phyloP scores from a whole-genome alignment of 441 rosid species.

The Populus tomentosa region DNA sequence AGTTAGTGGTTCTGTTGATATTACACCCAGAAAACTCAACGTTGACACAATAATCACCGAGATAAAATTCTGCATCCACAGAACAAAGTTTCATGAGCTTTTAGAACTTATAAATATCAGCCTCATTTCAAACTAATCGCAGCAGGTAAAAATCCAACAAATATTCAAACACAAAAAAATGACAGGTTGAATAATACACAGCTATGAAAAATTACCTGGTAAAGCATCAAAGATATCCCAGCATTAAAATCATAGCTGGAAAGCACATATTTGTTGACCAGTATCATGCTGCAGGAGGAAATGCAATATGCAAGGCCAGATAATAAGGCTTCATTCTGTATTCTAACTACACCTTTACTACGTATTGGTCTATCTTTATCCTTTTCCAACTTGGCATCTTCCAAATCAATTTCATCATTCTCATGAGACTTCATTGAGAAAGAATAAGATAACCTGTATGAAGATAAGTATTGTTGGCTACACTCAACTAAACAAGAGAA shows the following conservation, averaged over 20 bases:
- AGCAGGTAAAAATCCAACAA: background rate
- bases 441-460: conserved; percentile 36
- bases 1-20: conserved; percentile 85
- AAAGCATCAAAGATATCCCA: conserved; percentile 91
- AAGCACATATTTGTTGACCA: conserved; percentile 92
- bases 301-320: conserved; percentile 92
- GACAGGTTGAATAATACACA: background rate
- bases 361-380: conserved; percentile 46
- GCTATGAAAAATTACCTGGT: conserved; percentile 58
- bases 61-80: conserved; percentile 74
- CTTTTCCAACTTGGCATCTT: conserved; percentile 72
- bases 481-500: background rate
- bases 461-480: background rate
- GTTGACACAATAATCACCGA: conserved; percentile 73
- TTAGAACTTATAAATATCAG: conserved; percentile 5
- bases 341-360: conserved; percentile 34
- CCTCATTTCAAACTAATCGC: background rate
- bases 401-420: conserved; percentile 63
- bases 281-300: conserved; percentile 97
- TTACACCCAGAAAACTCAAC: conserved; percentile 63
- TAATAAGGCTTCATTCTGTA: conserved; percentile 76
- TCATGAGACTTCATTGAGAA: conserved; percentile 56
- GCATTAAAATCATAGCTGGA: conserved; percentile 94
- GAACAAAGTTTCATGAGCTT: conserved; percentile 5
- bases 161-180: background rate